These are phyloP conservation scores for Amanita phalloides DNA, from an alignment of 768 basidiomycete species.

Conservation along the genomic window DNA sequence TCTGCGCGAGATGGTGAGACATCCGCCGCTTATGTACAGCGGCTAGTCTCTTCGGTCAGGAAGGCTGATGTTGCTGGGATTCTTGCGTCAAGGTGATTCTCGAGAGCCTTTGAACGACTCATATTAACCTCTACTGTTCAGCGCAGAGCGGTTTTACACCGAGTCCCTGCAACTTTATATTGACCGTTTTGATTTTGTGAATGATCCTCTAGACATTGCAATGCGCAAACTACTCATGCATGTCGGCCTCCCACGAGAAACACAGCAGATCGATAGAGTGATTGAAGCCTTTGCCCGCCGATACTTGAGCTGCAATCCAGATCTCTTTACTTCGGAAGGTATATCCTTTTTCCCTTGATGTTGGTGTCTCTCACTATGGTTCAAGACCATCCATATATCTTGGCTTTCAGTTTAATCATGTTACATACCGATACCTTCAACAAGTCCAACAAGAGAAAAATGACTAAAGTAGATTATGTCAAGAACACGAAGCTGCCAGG, in stretches of 20 bases:
- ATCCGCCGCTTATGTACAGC: constrained; percentile 55
- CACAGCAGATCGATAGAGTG: constrained; percentile 96
- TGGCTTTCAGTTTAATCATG: constrained; percentile 98
- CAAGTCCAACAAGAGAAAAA: constrained; percentile 93
- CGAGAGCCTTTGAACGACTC: not conserved
- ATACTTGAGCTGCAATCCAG: constrained; percentile 77
- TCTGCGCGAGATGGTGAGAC: constrained; percentile 51
- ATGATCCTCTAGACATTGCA: constrained; percentile 85
- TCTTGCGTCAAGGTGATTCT: constrained; percentile 66
- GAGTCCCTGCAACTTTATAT: constrained; percentile 66
- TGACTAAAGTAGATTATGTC: constrained; percentile 91
- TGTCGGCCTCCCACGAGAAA: constrained; percentile 85
- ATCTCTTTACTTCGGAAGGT: constrained; percentile 73
- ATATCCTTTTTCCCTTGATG: not conserved
- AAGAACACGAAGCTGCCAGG: constrained; percentile 88
- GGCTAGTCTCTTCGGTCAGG: constrained; percentile 53
- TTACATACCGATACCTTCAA: constrained; percentile 98
- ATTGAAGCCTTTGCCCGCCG: constrained; percentile 90
- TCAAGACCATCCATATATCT: constrained; percentile 86
- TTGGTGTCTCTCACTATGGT: not conserved
- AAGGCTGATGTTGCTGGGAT: constrained; percentile 75
- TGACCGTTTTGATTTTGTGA: constrained; percentile 62
- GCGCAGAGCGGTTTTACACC: constrained; percentile 61
- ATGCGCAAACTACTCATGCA: constrained; percentile 86
- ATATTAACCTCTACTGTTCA: constrained; percentile 19